Evolutionary conservation across 345 rosid genomes (phyloP).

Genomic region (Stellera chamaejasme): DNA sequence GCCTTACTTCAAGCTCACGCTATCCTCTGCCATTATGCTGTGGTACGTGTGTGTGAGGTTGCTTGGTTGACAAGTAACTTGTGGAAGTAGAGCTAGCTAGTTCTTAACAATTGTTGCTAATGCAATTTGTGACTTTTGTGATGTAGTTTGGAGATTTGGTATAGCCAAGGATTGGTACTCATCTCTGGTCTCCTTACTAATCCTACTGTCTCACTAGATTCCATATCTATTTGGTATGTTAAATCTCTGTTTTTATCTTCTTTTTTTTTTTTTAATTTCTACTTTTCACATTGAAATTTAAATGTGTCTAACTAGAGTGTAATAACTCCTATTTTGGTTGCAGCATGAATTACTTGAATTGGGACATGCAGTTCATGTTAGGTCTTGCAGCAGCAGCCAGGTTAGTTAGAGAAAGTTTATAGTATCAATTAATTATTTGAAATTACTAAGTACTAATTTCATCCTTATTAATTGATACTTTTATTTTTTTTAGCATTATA

Average conservation of each 20-base stretch:
- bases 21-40: conserved; percentile 85
- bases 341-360: conserved; percentile 72
- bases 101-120: background rate
- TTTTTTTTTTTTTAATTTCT: background rate
- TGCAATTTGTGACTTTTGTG: background rate
- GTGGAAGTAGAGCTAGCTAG: background rate
- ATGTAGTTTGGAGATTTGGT: conserved; percentile 91
- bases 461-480: background rate
- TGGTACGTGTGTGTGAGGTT: conserved; percentile 35
- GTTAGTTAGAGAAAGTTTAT: conserved; percentile 18
- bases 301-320: background rate
- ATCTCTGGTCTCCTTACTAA: conserved; percentile 69
- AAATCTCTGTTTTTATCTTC: background rate
- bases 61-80: too few species aligned
- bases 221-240: conserved; percentile 74
- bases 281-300: background rate
- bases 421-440: background rate
- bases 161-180: conserved; percentile 79
- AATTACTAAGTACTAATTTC: background rate
- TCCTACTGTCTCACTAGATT: conserved; percentile 67
- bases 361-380: conserved; percentile 83
- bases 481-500: background rate
- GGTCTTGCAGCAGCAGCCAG: conserved; percentile 71
- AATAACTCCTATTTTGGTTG: conserved; percentile 7
- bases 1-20: conserved; percentile 91